Percentiles rank a stretch among this genome's conserved stretches.
Evolutionary conservation across 2,329 filamentous ascomycete genomes (phyloP).

Genomic region (Colletotrichum truncatum): DNA sequence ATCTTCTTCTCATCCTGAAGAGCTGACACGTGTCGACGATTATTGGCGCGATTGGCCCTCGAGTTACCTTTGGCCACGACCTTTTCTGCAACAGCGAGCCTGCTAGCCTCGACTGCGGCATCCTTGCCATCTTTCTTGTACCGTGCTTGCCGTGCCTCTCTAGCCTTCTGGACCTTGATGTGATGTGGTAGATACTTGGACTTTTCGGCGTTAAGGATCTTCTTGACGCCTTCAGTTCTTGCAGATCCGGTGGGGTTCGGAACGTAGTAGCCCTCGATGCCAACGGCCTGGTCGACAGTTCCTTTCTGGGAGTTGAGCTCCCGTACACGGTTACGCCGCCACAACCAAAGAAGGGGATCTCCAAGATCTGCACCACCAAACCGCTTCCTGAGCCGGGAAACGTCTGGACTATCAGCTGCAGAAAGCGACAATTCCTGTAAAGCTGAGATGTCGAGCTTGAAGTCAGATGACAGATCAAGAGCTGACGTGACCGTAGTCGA

Average conservation of each 20-base stretch:
- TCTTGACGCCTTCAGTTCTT: conserved; percentile 91
- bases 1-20: conserved; percentile 95
- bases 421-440: conserved; percentile 55
- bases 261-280: conserved; percentile 78
- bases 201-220: conserved; percentile 96
- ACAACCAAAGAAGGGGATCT: conserved; percentile 64
- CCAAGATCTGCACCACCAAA: conserved; percentile 55
- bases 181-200: conserved; percentile 98
- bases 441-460: conserved; percentile 55
- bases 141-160: conserved; percentile 88
- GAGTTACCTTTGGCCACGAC: conserved; percentile 88
- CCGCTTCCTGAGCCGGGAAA: conserved; percentile 57
- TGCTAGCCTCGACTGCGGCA: conserved; percentile 75
- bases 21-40: conserved; percentile 92
- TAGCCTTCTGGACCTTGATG: conserved; percentile 91
- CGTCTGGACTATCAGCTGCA: conserved; percentile 57
- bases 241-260: conserved; percentile 86
- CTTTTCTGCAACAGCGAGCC: conserved; percentile 78
- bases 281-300: conserved; percentile 42
- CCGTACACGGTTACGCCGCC: conserved; percentile 64
- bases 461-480: conserved; percentile 53
- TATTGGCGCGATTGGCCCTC: conserved; percentile 92
- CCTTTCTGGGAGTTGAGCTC: conserved; percentile 58
- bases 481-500: conserved; percentile 58
- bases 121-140: conserved; percentile 75